Evolutionary conservation across 345 rosid species (phyloP), one percentile per base, ranked within the genome.

Genomic region (Turnera subulata): DNA sequence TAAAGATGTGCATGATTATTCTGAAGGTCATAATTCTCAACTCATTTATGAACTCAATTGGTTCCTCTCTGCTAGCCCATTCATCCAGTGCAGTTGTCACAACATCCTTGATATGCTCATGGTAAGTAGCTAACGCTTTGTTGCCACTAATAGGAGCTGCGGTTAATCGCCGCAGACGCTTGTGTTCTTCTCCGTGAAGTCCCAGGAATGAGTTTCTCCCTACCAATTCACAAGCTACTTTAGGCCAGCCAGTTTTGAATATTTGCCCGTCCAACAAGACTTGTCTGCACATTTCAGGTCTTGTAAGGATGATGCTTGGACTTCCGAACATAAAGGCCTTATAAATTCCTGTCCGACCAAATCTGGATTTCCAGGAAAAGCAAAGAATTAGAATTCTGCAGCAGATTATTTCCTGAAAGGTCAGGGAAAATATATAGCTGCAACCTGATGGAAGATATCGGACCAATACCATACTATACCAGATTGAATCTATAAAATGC

Each of bases 141-240:
- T 67, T 59, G n/a, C 80, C 80, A 1, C 50, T 75, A 65, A 75
- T 42, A 2, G 78, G 77, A 50, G 75, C 47, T 2, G 70, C 46
- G 0, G 75, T 59, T 26, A 78, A 63, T 14, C 53, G 59, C 13
- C 77, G 62, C 15, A 73, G 43, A 3, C 66, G 69, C 53, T 40
- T 78, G 63, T 78, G 76, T 22, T 68, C 67, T 0, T 40, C 58
- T 26, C 46, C 21, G 11, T 6, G 11, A 35, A 35, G 39, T 0
- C 58, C 11, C 18, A 62, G 37, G 37, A 71, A 61, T 1, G 79
- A 78, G 46, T 50, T 43, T 21, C 53, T 55, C 1, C 71, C 73
- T 10, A 47, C 42, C 18, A 78, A 54, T n/a, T 40, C 55, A n/a
- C n/a, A n/a, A n/a, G n/a, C n/a, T n/a, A n/a, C n/a, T n/a, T n/a